Evolutionary conservation across 1,284 basidiomycete genomes (phyloP).

Genomic region (Volvariella volvacea): DNA sequence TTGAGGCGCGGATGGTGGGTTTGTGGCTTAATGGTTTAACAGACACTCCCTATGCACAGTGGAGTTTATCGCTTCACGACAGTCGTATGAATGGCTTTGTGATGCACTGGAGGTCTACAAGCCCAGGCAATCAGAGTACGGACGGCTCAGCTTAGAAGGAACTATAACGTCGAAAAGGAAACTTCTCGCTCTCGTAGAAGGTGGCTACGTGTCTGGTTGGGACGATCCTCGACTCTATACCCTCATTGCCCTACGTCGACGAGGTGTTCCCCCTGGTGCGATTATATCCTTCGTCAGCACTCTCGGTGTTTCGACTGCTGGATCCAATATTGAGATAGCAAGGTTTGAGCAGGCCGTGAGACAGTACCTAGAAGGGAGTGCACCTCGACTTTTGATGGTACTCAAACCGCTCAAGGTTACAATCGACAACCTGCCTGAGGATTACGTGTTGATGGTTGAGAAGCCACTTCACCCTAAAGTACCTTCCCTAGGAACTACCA

Average conservation of each 20-base stretch:
- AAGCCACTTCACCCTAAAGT: slow-evolving; percentile 96
- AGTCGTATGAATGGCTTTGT: slow-evolving; percentile 99
- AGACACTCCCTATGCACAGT: slow-evolving; percentile 97
- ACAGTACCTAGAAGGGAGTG: slow-evolving; percentile 85
- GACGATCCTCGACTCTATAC: slow-evolving; percentile 99
- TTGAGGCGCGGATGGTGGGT: background rate
- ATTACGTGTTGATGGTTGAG: slow-evolving; percentile 79
- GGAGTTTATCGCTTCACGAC: slow-evolving; percentile 95
- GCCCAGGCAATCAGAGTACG: slow-evolving; percentile 97
- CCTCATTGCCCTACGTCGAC: slow-evolving; percentile 88
- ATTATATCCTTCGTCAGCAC: slow-evolving; percentile 90
- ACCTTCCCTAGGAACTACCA: slow-evolving; percentile 78
- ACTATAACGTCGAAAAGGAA: slow-evolving; percentile 98
- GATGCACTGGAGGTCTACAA: slow-evolving; percentile 96
- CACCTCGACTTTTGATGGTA: slow-evolving; percentile 91
- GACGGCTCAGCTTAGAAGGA: slow-evolving; percentile 89
- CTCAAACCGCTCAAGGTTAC: slow-evolving; percentile 87
- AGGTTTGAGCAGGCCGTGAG: slow-evolving; percentile 91
- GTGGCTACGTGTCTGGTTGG: slow-evolving; percentile 87
- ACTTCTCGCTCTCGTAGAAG: slow-evolving; percentile 84
- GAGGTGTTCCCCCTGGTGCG: slow-evolving; percentile 94
- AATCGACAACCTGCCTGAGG: slow-evolving; percentile 87
- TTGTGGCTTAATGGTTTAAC: background rate
- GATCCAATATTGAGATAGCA: slow-evolving; percentile 80
- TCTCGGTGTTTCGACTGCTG: slow-evolving; percentile 87